These are phyloP conservation scores for Diaporthe vaccinii DNA, from an alignment of 2,329 filamentous ascomycete genomes.

Conservation along the genomic window DNA sequence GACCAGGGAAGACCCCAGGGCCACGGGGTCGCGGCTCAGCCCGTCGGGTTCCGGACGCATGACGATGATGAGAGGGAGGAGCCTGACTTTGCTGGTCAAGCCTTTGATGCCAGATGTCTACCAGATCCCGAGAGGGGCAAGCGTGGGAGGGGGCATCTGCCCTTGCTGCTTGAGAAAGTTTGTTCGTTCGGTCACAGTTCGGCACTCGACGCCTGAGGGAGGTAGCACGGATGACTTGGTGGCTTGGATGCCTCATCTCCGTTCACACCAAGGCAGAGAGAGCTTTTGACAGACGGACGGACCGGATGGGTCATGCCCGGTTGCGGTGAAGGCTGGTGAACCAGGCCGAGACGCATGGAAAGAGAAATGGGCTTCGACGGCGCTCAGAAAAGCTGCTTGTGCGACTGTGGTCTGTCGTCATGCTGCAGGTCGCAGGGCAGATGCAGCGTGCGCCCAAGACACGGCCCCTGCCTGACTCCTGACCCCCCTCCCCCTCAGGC, in stretches of 20 bases:
- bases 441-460: conserved; percentile 27
- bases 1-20: conserved; percentile 32
- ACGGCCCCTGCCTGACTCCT: conserved; percentile 31
- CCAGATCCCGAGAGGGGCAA: conserved; percentile 7
- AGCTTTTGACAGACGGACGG: neutral
- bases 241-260: conserved; percentile 19
- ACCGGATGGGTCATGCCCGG: conserved; percentile 2
- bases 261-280: neutral
- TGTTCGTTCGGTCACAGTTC: neutral
- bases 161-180: conserved; percentile 3
- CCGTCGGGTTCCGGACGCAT: conserved; percentile 37
- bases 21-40: conserved; percentile 35
- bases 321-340: conserved; percentile 16
- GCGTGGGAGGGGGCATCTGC: neutral
- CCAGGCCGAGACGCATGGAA: conserved; percentile 16
- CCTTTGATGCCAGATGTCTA: conserved; percentile 20
- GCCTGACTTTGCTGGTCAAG: conserved; percentile 9
- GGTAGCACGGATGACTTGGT: conserved; percentile 34
- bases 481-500: neutral
- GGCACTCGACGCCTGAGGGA: neutral
- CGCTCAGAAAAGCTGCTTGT: conserved; percentile 21
- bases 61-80: conserved; percentile 28
- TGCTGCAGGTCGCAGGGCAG: conserved; percentile 27
- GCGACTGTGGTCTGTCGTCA: conserved; percentile 24
- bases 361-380: conserved; percentile 15